These are phyloP conservation scores for Alternaria gansuensis DNA, from an alignment of 2,329 filamentous ascomycete species.

Conservation along the genomic window DNA sequence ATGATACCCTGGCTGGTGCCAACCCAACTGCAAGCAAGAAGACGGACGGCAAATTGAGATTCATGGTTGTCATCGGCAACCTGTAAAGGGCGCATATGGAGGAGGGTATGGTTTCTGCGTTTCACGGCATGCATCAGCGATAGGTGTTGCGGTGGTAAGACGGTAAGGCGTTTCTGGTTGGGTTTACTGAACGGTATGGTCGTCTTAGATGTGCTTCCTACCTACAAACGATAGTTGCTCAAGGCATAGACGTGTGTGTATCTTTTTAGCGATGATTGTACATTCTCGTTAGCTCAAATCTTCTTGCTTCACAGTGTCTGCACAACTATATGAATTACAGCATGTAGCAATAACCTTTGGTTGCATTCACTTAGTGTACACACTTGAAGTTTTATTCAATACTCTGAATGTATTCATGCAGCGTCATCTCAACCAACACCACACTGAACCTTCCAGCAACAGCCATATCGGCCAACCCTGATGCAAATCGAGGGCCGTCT, in stretches of 20 bases:
- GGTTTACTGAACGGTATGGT: neutral
- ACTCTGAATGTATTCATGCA: too few relatives aligned
- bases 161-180: neutral
- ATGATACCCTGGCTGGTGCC: slow-evolving; percentile 24
- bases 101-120: neutral
- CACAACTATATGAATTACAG: neutral
- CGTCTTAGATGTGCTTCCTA: neutral
- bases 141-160: neutral
- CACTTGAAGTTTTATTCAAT: too few relatives aligned
- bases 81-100: slow-evolving; percentile 27
- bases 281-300: neutral
- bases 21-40: slow-evolving; percentile 41
- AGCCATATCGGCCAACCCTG: neutral
- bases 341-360: neutral
- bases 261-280: too few relatives aligned
- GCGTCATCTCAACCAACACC: too few relatives aligned
- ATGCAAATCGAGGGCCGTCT: too few relatives aligned
- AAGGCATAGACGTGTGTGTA: neutral
- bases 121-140: neutral
- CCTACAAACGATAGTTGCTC: neutral
- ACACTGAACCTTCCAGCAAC: neutral
- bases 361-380: neutral
- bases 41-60: slow-evolving; percentile 63
- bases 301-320: neutral
- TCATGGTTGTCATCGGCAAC: slow-evolving; percentile 69